phyloP scores from a whole-genome alignment of 2,329 filamentous ascomycete genomes.

The Penicillium sp. region DNA sequence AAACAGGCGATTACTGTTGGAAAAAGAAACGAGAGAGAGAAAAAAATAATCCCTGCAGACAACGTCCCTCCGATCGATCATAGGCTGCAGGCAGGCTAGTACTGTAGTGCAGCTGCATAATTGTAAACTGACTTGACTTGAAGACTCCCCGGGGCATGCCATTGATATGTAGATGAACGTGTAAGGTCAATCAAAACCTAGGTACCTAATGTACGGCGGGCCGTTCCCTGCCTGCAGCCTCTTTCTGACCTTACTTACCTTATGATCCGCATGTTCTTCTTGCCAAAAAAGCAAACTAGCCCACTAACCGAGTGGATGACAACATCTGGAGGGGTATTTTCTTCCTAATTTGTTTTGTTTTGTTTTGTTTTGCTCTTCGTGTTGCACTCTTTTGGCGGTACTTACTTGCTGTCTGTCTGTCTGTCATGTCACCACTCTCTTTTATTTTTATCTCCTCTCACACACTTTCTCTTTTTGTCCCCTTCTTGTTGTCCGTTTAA shows the following conservation, averaged over 20 bases:
- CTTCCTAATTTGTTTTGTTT: constrained; percentile 5
- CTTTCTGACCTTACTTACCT: constrained; percentile 16
- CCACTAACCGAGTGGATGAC: constrained; percentile 26
- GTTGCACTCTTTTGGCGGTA: constrained; percentile 1
- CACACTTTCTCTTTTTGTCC: neutral
- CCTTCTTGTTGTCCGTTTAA: neutral
- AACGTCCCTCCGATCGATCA: constrained; percentile 10
- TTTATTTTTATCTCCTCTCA: constrained; percentile 1
- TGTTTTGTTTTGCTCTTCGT: neutral
- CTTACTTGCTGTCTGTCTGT: constrained; percentile 33
- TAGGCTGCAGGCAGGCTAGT: constrained; percentile 1
- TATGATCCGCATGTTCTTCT: constrained; percentile 37
- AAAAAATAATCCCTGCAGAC: neutral
- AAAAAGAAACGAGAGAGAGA: neutral
- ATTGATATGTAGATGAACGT: constrained; percentile 22
- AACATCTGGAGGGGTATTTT: constrained; percentile 27
- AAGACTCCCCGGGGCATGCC: constrained; percentile 20
- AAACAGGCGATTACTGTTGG: too few species aligned
- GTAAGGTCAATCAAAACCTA: constrained; percentile 23
- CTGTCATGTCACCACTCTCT: constrained; percentile 32
- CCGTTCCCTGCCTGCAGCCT: constrained; percentile 45
- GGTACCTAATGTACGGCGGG: constrained; percentile 35
- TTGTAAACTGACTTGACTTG: constrained; percentile 10
- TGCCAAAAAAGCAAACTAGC: constrained; percentile 8
- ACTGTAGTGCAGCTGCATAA: neutral